Evolutionary conservation across 805 yeast genomes (phyloP).

Genomic region (Diddensiella transvaalensis): DNA sequence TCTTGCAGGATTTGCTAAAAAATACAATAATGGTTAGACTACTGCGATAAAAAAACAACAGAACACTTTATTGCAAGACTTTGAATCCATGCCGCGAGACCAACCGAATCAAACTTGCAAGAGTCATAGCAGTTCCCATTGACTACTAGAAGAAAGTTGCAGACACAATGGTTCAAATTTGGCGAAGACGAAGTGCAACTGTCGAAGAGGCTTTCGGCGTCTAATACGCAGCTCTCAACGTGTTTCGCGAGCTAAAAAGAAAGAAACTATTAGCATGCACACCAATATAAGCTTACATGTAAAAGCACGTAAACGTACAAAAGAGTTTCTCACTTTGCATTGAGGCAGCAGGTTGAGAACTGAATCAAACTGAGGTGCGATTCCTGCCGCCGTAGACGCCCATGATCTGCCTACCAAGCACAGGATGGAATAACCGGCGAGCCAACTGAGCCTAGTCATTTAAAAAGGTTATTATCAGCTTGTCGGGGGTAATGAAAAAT

Average conservation of each 20-base stretch:
- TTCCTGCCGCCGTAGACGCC: not conserved
- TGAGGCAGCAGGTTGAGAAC: not conserved
- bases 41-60: too few species aligned
- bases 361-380: not conserved
- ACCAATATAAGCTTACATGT: too few species aligned
- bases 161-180: not conserved
- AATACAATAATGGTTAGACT: too few species aligned
- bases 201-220: not conserved
- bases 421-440: too few species aligned
- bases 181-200: not conserved
- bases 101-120: not conserved
- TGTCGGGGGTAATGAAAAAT: too few species aligned
- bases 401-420: not conserved
- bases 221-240: not conserved
- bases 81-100: not conserved
- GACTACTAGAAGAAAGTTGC: constrained; percentile 1
- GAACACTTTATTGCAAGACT: too few species aligned
- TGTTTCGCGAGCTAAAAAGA: not conserved
- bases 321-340: not conserved
- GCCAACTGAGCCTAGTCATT: too few species aligned
- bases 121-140: not conserved
- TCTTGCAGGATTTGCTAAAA: too few species aligned
- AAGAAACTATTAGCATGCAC: too few species aligned
- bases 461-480: too few species aligned
- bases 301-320: too few species aligned